Evolutionary conservation across 805 yeast genomes (phyloP).

Genomic region (Starmera quercuum): DNA sequence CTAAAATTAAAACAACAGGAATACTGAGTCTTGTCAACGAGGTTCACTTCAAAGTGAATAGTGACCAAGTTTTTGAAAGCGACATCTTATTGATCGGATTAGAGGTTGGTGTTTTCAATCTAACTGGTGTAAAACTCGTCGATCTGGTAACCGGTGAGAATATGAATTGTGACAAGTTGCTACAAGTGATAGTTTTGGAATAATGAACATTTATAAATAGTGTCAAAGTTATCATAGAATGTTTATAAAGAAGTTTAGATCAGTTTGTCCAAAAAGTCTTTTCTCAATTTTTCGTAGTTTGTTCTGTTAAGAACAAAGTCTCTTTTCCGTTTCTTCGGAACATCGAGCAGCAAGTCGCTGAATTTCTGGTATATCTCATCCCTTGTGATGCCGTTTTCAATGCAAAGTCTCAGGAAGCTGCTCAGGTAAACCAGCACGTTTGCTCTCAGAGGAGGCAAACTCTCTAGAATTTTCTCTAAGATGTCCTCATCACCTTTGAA

Average conservation of each 20-base stretch:
- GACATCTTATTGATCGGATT: constrained; percentile 54
- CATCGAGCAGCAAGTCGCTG: constrained; percentile 22
- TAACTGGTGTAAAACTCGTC: constrained; percentile 58
- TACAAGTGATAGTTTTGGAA: constrained; percentile 54
- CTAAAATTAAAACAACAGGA: constrained; percentile 42
- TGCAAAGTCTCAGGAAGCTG: constrained; percentile 28
- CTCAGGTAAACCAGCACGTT: constrained; percentile 32
- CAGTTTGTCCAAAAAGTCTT: constrained; percentile 22
- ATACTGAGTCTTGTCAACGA: constrained; percentile 60
- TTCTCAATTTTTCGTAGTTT: constrained; percentile 22
- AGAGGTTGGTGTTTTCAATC: constrained; percentile 53
- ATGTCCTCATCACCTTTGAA: constrained; percentile 20
- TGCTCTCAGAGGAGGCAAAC: constrained; percentile 31
- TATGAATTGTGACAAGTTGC: constrained; percentile 59
- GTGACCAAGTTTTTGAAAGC: constrained; percentile 57
- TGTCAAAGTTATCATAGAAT: not conserved
- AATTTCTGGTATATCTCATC: constrained; percentile 18
- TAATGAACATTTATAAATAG: constrained; percentile 1
- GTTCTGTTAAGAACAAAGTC: constrained; percentile 16
- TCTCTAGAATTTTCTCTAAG: constrained; percentile 27
- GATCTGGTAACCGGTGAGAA: constrained; percentile 61
- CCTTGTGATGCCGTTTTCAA: constrained; percentile 16
- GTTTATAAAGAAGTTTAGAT: constrained; percentile 7
- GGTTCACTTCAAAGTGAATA: constrained; percentile 49
- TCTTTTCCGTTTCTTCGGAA: constrained; percentile 23